These are phyloP conservation scores for Boeremia lycopersici DNA, from an alignment of 2,329 filamentous ascomycete species.

Conservation along the genomic window DNA sequence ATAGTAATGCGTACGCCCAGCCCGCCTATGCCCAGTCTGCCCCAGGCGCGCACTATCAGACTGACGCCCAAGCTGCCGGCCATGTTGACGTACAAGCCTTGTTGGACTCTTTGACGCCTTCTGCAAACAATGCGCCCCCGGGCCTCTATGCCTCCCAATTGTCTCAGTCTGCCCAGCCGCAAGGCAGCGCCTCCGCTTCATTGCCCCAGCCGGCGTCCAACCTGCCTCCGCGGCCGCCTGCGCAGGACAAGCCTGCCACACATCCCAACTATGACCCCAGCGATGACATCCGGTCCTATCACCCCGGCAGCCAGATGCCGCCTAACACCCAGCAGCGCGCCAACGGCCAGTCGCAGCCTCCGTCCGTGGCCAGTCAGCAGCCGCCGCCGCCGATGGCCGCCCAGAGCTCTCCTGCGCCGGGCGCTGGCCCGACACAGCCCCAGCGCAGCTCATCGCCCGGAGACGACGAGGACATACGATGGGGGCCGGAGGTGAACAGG, in stretches of 20 bases:
- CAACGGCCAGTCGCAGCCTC: conserved; percentile 31
- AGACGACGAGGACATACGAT: conserved; percentile 57
- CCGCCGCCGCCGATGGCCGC: conserved; percentile 25
- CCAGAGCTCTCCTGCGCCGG: conserved; percentile 38
- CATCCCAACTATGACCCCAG: conserved; percentile 56
- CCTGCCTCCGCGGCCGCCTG: conserved; percentile 56
- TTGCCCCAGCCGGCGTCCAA: conserved; percentile 48
- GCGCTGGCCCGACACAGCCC: conserved; percentile 33
- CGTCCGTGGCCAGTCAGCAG: conserved; percentile 27
- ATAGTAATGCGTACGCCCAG: conserved; percentile 45
- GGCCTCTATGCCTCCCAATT: conserved; percentile 44
- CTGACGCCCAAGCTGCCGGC: conserved; percentile 32
- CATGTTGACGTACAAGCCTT: conserved; percentile 55
- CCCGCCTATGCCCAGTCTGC: conserved; percentile 37
- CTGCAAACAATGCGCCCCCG: conserved; percentile 37
- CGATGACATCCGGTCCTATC: conserved; percentile 57
- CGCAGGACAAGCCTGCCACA: conserved; percentile 56
- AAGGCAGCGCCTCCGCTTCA: conserved; percentile 44
- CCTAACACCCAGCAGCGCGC: conserved; percentile 39
- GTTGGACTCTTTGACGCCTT: conserved; percentile 51
- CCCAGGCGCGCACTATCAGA: conserved; percentile 37
- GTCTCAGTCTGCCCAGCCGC: conserved; percentile 38
- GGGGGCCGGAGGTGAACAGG: conserved; percentile 65
- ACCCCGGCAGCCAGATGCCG: conserved; percentile 53
- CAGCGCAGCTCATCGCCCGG: conserved; percentile 33